A percentile compares a stretch with the other conserved stretches of the same genome.
These are phyloP conservation scores for Citrullus amarus DNA, from an alignment of 306 rosid genomes.

Conservation along the genomic window DNA sequence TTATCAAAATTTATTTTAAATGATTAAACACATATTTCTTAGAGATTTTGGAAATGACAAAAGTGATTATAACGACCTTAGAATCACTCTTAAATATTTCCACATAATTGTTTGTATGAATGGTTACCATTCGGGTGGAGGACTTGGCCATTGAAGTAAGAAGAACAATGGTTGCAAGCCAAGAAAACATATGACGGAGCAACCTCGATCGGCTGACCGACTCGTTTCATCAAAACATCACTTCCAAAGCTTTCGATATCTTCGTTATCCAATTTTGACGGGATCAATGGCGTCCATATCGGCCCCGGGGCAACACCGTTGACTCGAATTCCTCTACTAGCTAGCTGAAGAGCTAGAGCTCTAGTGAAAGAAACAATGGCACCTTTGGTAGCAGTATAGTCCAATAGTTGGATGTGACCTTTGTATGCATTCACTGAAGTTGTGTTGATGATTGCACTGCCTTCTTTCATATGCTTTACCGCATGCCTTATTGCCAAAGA, in stretches of 20 bases:
- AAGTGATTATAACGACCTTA: too few relatives aligned
- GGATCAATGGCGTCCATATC: constrained; percentile 62
- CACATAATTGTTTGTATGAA: too few relatives aligned
- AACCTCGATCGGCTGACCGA: constrained; percentile 65
- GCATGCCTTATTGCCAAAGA: constrained; percentile 33
- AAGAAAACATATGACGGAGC: constrained; percentile 59
- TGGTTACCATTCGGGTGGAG: constrained; percentile 66
- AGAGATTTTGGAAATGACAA: too few relatives aligned
- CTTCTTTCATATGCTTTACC: constrained; percentile 66
- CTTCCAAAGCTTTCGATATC: constrained; percentile 25
- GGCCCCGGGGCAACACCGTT: constrained; percentile 89
- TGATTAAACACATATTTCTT: too few relatives aligned
- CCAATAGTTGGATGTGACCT: constrained; percentile 34
- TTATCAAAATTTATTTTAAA: too few relatives aligned
- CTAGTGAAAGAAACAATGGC: constrained; percentile 61
- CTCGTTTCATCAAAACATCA: constrained; percentile 55
- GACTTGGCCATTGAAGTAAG: constrained; percentile 66
- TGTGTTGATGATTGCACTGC: constrained; percentile 62
- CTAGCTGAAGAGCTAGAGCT: constrained; percentile 52
- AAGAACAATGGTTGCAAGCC: constrained; percentile 53
- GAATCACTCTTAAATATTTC: too few relatives aligned
- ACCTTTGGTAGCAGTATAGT: constrained; percentile 61
- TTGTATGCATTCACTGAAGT: constrained; percentile 61
- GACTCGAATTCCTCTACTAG: constrained; percentile 41
- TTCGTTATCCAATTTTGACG: constrained; percentile 28